Conservation (phyloP, 192 early-diverging fungal species). For the Haplosporangium gracile region DNA sequence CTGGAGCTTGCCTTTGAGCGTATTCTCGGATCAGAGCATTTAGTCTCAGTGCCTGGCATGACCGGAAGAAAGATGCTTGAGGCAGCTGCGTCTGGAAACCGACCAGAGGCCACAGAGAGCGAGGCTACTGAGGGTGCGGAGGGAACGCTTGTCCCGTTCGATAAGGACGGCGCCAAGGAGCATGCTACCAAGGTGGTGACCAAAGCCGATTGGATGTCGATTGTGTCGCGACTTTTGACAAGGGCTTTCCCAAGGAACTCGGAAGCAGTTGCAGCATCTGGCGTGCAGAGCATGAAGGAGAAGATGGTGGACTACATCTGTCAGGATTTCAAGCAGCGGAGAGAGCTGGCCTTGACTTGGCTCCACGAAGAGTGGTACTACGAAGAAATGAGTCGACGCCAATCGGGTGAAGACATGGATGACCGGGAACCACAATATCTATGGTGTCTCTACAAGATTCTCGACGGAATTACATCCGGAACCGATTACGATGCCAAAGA, state of each 20-base stretch:
- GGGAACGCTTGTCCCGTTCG: conserved; percentile 19
- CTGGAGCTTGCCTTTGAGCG: conserved; percentile 44
- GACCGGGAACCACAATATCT: conserved; percentile 49
- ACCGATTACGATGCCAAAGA: conserved; percentile 77
- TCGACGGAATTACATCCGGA: conserved; percentile 40
- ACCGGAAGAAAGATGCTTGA: conserved; percentile 50
- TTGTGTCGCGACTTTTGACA: conserved; percentile 52
- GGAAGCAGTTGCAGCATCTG: not conserved
- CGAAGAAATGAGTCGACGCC: conserved; percentile 40
- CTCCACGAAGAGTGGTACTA: conserved; percentile 78
- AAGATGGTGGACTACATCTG: conserved; percentile 70
- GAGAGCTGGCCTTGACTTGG: conserved; percentile 81
- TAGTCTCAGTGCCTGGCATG: conserved; percentile 40
- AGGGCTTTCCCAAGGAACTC: conserved; percentile 52
- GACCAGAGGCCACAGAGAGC: not conserved
- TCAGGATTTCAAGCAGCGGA: conserved; percentile 73
- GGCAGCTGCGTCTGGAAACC: conserved; percentile 26
- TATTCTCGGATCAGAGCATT: conserved; percentile 36
- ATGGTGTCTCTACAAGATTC: conserved; percentile 48
- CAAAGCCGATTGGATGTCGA: conserved; percentile 57
- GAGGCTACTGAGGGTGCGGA: not conserved
- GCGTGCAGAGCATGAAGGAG: conserved; percentile 37
- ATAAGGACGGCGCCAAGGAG: not conserved
- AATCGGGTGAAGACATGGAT: conserved; percentile 27
- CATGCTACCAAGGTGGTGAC: conserved; percentile 46